Conservation (phyloP, 179 eudicot species). For the Monotropa hypopitys region DNA sequence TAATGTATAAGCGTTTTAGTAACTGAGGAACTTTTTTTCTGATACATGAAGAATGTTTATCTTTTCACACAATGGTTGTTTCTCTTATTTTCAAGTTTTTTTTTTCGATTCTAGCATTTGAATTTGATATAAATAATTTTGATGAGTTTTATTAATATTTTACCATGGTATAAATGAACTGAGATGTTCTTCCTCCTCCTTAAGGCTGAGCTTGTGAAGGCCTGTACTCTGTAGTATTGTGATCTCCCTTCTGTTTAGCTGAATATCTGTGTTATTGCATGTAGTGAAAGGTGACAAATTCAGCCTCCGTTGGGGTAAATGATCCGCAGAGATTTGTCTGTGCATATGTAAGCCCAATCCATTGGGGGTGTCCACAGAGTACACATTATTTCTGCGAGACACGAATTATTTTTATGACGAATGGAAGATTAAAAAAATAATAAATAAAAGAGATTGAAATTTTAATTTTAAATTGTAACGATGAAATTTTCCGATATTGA, state of each 20-base stretch:
- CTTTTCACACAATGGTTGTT: neutral
- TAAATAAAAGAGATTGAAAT: too few species aligned
- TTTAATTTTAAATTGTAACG: too few species aligned
- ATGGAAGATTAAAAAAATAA: too few species aligned
- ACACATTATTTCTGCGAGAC: too few species aligned
- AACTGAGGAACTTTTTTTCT: conserved; percentile 7
- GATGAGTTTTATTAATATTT: neutral
- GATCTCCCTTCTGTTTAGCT: neutral
- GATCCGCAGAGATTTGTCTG: too few species aligned
- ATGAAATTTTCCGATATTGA: too few species aligned
- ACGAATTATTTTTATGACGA: too few species aligned
- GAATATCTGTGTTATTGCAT: neutral
- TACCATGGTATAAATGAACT: neutral
- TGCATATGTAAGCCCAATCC: too few species aligned
- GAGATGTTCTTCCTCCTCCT: neutral
- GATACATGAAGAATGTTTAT: conserved; percentile 8
- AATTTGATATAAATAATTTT: neutral
- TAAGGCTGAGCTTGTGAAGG: too few species aligned
- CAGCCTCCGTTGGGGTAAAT: neutral
- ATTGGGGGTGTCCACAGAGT: too few species aligned
- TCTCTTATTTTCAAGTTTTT: too few species aligned
- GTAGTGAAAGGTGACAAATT: conserved; percentile 7
- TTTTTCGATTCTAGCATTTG: neutral
- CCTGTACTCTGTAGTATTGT: neutral
- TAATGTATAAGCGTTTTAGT: conserved; percentile 10